Evolutionary conservation across 805 yeast genomes (phyloP).

Genomic region (Kregervanrija pseudodelftensis): DNA sequence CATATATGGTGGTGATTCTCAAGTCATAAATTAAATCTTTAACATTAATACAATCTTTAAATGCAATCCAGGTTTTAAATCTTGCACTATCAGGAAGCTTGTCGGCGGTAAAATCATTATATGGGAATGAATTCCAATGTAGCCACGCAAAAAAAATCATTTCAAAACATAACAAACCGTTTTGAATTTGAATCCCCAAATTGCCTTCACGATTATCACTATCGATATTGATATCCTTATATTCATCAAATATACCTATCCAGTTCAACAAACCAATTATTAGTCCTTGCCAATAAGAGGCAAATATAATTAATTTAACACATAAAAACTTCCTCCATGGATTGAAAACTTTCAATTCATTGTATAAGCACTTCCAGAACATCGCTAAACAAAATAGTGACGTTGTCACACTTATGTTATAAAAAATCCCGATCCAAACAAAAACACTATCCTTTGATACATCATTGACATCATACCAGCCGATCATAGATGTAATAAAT

Average conservation of each 20-base stretch:
- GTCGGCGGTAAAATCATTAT: conserved; percentile 57
- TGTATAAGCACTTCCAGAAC: conserved; percentile 87
- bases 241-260: conserved; percentile 34
- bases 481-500: conserved; percentile 38
- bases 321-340: conserved; percentile 93
- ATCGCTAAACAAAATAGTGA: conserved; percentile 81
- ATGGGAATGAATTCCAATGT: conserved; percentile 84
- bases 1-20: conserved; percentile 54
- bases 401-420: conserved; percentile 73
- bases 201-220: conserved; percentile 26
- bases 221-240: conserved; percentile 23
- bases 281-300: conserved; percentile 96
- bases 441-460: conserved; percentile 43
- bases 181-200: conserved; percentile 57
- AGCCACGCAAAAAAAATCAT: conserved; percentile 78
- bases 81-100: conserved; percentile 65
- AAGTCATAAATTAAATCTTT: conserved; percentile 80
- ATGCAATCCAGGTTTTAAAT: conserved; percentile 51
- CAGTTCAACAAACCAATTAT: conserved; percentile 46
- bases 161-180: conserved; percentile 74
- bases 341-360: conserved; percentile 67
- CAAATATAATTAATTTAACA: conserved; percentile 89
- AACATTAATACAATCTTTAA: conserved; percentile 68
- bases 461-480: conserved; percentile 44
- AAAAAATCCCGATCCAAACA: conserved; percentile 59